Conservation (phyloP, 306 rosid species). For the Vigna trinervia region DNA sequence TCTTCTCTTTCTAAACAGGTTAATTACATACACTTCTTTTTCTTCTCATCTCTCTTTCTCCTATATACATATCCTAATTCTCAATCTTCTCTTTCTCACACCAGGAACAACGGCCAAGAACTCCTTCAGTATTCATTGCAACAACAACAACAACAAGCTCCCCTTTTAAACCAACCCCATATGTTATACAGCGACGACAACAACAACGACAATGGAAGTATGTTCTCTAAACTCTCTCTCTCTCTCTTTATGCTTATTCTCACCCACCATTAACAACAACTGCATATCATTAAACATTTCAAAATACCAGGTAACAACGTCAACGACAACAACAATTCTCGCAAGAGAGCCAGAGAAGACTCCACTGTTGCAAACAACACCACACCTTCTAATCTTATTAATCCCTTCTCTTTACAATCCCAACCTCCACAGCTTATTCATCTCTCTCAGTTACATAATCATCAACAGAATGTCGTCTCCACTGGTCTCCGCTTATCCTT, state of each 20-base stretch:
- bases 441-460: constrained; percentile 78
- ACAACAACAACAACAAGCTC: constrained; percentile 50
- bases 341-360: constrained; percentile 76
- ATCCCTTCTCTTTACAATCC: constrained; percentile 63
- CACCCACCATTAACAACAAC: background rate
- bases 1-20: constrained; percentile 81
- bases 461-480: constrained; percentile 79
- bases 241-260: background rate
- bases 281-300: background rate
- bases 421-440: constrained; percentile 72
- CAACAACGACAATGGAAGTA: constrained; percentile 64
- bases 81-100: background rate
- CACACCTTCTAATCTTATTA: constrained; percentile 40
- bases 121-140: constrained; percentile 67
- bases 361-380: constrained; percentile 5
- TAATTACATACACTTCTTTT: background rate
- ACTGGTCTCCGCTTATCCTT: constrained; percentile 84
- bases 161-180: constrained; percentile 64
- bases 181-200: constrained; percentile 44
- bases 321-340: constrained; percentile 30
- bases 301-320: background rate
- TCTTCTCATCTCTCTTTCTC: constrained; percentile 12
- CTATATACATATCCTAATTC: background rate
- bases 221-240: background rate
- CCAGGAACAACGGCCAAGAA: constrained; percentile 76